Evolutionary conservation across 2,329 filamentous ascomycete species (phyloP), one percentile per base, ranked within the genome.

Genomic region (Reticulascus tulasneorum): DNA sequence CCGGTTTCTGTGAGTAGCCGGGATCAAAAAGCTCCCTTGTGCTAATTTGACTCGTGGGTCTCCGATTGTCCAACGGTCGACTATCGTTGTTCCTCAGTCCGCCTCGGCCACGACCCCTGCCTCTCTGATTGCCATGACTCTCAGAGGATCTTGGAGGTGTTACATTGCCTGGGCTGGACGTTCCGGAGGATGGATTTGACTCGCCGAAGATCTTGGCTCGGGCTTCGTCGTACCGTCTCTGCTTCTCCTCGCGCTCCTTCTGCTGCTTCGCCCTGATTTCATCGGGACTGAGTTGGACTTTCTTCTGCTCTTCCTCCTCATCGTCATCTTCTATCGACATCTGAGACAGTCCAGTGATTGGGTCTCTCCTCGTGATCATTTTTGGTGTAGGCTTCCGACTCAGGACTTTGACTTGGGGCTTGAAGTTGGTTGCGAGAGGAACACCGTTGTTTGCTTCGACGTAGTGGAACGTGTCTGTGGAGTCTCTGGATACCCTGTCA

Each of bases 181-280:
- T 68, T 2, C 79, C 76, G 0, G 81, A 75, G 7, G 67, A 67
- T 9, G 67, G 60, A 22, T 60, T 66, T 9, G 67, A 64, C 22
- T 77, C 79, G 15, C 89, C 89, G 59, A 96, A 91, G 37, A 96
- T 82, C 56, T 89, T 84, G 50, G 91, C 87, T 20, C 91, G 76
- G 6, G 82, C 86, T 64, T 95, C 89, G 43, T 94, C 86, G 57
- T 96, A 96, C 42, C 85, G 84, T 38, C 81, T 81, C 66, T 94
- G 86, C 66, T 93, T 95, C 64, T 94, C 89, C 54, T 94, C 89
- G 9, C 81, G 77, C 50, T 94, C 87, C 31, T 77, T 74, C 56
- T 88, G 79, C 35, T 90, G 86, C 53, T 84, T 84, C 17, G 80
- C 77, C 44, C 85, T 80, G 22, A 89, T 76, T 64, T 95, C 84